Evolutionary conservation across 1,284 basidiomycete species (phyloP).

Genomic region (Neotropicomus parvogracilis): DNA sequence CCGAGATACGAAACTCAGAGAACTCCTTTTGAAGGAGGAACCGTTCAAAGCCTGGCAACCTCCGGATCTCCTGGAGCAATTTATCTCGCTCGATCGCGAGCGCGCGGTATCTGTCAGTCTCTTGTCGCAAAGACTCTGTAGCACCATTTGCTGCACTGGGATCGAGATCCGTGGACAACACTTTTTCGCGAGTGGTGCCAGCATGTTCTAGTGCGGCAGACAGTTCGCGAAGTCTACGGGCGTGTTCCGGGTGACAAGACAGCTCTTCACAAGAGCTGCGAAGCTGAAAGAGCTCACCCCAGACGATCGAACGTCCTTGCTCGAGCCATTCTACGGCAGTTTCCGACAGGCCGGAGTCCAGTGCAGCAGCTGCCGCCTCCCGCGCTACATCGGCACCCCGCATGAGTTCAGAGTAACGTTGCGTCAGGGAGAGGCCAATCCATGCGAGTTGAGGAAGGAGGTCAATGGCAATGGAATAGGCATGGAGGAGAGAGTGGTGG

Average conservation of each 20-base stretch:
- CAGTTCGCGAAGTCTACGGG: background rate
- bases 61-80: too few relatives aligned
- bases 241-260: background rate
- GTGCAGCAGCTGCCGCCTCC: background rate
- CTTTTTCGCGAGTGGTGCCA: background rate
- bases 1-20: conserved; percentile 1
- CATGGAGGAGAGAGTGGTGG: conserved; percentile 1
- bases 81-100: too few relatives aligned
- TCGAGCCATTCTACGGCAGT: background rate
- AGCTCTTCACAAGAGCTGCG: conserved; percentile 4
- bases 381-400: background rate
- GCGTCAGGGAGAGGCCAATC: background rate
- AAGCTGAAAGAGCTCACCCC: background rate
- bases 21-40: conserved; percentile 1
- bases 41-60: too few relatives aligned
- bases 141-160: background rate
- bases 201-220: conserved; percentile 2
- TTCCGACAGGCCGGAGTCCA: background rate
- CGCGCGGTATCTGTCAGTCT: background rate
- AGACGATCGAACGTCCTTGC: background rate
- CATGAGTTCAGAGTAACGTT: background rate
- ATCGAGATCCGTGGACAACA: background rate
- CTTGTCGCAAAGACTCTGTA: background rate
- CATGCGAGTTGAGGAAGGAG: conserved; percentile 6
- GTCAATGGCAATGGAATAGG: background rate